Percentiles rank a stretch among this genome's conserved stretches.
Evolutionary conservation across 1,284 basidiomycete species (phyloP).

Genomic region (Marasmius tenuissimus): DNA sequence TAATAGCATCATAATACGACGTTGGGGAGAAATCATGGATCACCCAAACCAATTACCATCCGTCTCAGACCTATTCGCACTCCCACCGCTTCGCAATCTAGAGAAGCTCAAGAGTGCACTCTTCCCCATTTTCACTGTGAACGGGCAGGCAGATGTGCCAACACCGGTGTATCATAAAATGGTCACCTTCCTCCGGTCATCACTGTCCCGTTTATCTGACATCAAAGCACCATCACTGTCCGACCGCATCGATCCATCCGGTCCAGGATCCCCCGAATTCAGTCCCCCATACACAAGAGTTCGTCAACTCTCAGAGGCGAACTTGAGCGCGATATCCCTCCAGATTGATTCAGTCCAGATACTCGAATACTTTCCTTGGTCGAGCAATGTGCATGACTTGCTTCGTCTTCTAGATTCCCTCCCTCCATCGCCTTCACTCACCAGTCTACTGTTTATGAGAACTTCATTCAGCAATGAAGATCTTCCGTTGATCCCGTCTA

Average conservation of each 20-base stretch:
- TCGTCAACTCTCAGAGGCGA: not conserved
- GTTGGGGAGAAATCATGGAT: not conserved
- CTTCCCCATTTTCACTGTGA: not conserved
- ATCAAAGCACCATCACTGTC: not conserved
- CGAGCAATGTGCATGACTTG: not conserved
- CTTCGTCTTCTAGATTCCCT: not conserved
- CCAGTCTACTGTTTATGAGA: not conserved
- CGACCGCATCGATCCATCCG: not conserved
- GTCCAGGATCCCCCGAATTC: not conserved
- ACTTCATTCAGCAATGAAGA: not conserved
- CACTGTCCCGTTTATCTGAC: not conserved
- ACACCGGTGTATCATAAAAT: not conserved
- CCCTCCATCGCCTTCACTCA: not conserved
- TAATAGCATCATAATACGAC: not conserved
- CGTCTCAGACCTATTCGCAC: not conserved
- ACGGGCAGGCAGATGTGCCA: not conserved
- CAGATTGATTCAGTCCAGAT: not conserved
- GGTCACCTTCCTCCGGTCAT: not conserved
- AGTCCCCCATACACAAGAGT: not conserved
- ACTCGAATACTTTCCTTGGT: not conserved
- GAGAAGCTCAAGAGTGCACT: not conserved
- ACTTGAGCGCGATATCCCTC: not conserved
- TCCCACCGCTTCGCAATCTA: not conserved
- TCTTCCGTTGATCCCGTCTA: not conserved
- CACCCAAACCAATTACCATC: not conserved